These are phyloP conservation scores for Hypoxylon sp. DNA, from an alignment of 2,329 filamentous ascomycete species.

Conservation along the genomic window DNA sequence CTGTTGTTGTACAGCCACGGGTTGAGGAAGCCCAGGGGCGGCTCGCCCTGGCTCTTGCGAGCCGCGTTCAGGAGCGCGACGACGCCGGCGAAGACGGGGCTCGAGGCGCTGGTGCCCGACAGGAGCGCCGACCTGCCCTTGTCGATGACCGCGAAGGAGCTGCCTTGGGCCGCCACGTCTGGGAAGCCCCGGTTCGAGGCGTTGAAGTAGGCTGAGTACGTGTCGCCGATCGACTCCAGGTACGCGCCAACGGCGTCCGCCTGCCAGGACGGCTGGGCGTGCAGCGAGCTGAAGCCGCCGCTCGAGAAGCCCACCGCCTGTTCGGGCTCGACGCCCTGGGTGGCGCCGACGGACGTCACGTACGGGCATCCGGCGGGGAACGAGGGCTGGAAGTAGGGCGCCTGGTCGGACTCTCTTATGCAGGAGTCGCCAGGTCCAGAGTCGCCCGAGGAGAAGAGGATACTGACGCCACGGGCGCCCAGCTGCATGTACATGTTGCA, in stretches of 20 bases:
- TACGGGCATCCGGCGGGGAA: constrained; percentile 57
- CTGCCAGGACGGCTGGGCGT: constrained; percentile 48
- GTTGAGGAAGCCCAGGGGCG: constrained; percentile 47
- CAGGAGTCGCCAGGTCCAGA: constrained; percentile 70
- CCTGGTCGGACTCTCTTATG: constrained; percentile 60
- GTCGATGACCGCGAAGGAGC: constrained; percentile 55
- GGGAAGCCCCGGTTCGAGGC: constrained; percentile 49
- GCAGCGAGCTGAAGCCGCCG: constrained; percentile 52
- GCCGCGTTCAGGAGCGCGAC: constrained; percentile 54
- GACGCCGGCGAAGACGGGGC: constrained; percentile 51
- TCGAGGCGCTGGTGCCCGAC: constrained; percentile 48
- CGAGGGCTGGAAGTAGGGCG: constrained; percentile 51
- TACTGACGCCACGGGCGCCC: constrained; percentile 67
- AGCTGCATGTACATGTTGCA: constrained; percentile 71
- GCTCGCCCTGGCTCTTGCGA: constrained; percentile 45
- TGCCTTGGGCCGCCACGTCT: constrained; percentile 55
- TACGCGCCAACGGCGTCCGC: constrained; percentile 45
- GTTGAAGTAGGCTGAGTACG: constrained; percentile 50
- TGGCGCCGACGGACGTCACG: constrained; percentile 65
- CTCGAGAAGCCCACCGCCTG: constrained; percentile 49
- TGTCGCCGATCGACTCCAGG: constrained; percentile 47
- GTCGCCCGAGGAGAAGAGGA: constrained; percentile 66
- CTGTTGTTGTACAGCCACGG: constrained; percentile 47
- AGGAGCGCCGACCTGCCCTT: constrained; percentile 40
- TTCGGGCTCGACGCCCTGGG: constrained; percentile 50